Conservation (phyloP, 768 basidiomycete species). For the Tylopilus subfusipes region DNA sequence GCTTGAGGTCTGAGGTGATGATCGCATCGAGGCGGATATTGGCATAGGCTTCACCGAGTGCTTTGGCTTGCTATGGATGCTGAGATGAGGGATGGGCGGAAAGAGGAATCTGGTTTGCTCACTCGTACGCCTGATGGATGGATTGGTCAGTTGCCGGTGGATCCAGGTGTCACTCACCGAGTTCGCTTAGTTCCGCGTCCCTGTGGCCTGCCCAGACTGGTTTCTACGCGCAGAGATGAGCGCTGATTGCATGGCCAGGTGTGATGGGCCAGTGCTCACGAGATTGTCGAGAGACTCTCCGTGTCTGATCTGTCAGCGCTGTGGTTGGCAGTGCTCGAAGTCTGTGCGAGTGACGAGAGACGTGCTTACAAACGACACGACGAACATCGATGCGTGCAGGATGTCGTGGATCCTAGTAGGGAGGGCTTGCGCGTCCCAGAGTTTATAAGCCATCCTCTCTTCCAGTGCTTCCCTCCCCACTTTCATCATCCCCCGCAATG, state of each 20-base stretch:
- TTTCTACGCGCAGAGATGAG: conserved; percentile 28
- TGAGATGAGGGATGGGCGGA: neutral
- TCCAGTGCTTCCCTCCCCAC: neutral
- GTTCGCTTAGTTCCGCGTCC: conserved; percentile 70
- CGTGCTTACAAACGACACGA: conserved; percentile 28
- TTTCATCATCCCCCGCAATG: neutral
- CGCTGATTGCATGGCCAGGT: too few relatives aligned
- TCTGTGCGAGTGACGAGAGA: neutral
- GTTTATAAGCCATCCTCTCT: conserved; percentile 13
- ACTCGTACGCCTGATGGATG: conserved; percentile 52
- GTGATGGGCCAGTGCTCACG: conserved; percentile 40
- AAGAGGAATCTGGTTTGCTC: conserved; percentile 10
- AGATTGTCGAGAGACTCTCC: conserved; percentile 77
- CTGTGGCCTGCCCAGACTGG: conserved; percentile 72
- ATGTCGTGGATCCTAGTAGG: neutral
- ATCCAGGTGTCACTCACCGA: conserved; percentile 46
- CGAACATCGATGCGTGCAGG: conserved; percentile 18
- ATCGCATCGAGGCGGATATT: conserved; percentile 49
- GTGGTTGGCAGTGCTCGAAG: neutral
- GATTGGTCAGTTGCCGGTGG: conserved; percentile 3
- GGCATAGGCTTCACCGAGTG: conserved; percentile 54
- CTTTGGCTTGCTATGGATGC: conserved; percentile 55
- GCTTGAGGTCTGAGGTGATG: conserved; percentile 62
- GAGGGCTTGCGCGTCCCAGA: conserved; percentile 27
- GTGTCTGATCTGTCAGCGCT: conserved; percentile 65